Conservation (phyloP, 2,329 filamentous ascomycete species). For the Diaporthe citriasiana region DNA sequence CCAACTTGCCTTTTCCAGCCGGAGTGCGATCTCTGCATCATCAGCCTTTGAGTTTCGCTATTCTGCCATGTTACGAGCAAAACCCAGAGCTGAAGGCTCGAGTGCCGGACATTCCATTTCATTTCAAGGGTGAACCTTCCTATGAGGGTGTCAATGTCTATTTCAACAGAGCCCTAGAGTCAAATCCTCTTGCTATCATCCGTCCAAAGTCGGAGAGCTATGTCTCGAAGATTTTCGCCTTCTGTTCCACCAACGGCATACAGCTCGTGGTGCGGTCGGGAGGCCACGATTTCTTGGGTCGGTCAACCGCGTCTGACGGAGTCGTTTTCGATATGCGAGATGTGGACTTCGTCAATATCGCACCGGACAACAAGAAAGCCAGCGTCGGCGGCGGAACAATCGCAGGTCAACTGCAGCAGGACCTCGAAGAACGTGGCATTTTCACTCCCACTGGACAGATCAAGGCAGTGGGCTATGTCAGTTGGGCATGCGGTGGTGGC, state of each 20-base stretch:
- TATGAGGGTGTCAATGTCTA: neutral
- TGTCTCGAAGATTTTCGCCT: conserved; percentile 19
- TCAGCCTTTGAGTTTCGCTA: too few species aligned
- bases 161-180: neutral
- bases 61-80: too few species aligned
- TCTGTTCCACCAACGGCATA: neutral
- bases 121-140: neutral
- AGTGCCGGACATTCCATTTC: neutral
- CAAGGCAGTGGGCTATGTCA: conserved; percentile 51
- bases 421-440: conserved; percentile 41
- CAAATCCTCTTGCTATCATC: neutral
- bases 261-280: conserved; percentile 17
- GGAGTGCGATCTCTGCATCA: too few species aligned
- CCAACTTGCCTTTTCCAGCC: too few species aligned
- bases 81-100: neutral
- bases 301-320: conserved; percentile 1
- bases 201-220: conserved; percentile 26
- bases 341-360: conserved; percentile 14
- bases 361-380: conserved; percentile 38
- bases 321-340: conserved; percentile 32
- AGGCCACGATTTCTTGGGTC: conserved; percentile 24
- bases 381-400: conserved; percentile 44
- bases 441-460: conserved; percentile 39
- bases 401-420: conserved; percentile 36
- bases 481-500: conserved; percentile 54